Percentiles rank a stretch among this genome's conserved stretches.
Conservation (phyloP, 306 rosid species). For the Spatholobus suberectus region DNA sequence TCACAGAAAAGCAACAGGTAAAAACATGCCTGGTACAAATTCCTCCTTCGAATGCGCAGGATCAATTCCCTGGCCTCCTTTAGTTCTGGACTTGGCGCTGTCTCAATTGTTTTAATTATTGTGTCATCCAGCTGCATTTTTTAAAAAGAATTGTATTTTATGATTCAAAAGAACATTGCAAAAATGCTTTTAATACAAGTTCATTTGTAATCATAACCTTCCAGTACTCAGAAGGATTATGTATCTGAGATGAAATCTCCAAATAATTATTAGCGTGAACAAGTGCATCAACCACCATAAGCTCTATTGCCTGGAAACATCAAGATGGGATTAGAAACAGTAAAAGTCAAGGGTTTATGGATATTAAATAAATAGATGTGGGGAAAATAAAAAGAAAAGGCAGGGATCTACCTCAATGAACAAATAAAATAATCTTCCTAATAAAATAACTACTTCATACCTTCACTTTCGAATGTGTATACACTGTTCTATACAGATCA, state of each 20-base stretch:
- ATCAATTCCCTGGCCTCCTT: constrained; percentile 87
- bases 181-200: constrained; percentile 23
- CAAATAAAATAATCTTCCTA: constrained; percentile 17
- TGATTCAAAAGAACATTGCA: not conserved
- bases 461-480: constrained; percentile 93
- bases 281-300: constrained; percentile 89
- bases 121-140: constrained; percentile 91
- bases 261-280: constrained; percentile 73
- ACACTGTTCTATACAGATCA: constrained; percentile 90
- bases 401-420: constrained; percentile 25
- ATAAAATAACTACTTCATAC: constrained; percentile 45
- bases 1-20: constrained; percentile 22
- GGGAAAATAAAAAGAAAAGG: constrained; percentile 1
- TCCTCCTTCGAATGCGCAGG: constrained; percentile 82
- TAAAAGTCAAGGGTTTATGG: constrained; percentile 4
- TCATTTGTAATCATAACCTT: constrained; percentile 60
- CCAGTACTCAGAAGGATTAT: constrained; percentile 84
- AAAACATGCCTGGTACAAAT: constrained; percentile 79
- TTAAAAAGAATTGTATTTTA: constrained; percentile 26
- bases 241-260: constrained; percentile 69
- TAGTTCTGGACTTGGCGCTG: constrained; percentile 64
- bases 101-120: constrained; percentile 85
- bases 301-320: constrained; percentile 84
- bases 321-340: constrained; percentile 36
- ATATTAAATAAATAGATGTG: not conserved